These are phyloP conservation scores for Gaultheria prostrata DNA, from an alignment of 148 eudicot genomes.

Conservation along the genomic window DNA sequence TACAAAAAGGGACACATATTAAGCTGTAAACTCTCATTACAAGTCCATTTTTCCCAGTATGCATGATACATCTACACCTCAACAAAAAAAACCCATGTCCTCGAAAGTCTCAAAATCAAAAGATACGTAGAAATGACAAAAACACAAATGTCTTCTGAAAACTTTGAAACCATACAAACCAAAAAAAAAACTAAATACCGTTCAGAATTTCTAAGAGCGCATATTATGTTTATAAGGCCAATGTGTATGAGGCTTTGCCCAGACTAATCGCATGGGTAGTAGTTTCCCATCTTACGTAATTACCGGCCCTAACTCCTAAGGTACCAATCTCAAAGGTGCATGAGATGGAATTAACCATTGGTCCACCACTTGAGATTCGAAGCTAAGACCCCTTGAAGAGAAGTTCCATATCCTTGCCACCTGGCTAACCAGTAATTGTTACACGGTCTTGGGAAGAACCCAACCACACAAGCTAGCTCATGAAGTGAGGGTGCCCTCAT, in stretches of 20 bases:
- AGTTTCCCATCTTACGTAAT: background rate
- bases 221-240: background rate
- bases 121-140: conserved; percentile 4
- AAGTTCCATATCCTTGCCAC: background rate
- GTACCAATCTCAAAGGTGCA: background rate
- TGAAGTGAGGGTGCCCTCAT: too few species aligned
- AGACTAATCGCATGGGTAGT: background rate
- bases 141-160: background rate
- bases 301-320: background rate
- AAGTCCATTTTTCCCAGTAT: background rate
- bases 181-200: background rate
- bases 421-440: background rate
- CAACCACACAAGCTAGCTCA: too few species aligned
- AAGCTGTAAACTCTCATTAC: background rate
- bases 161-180: background rate
- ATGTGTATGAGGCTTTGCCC: background rate
- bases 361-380: background rate
- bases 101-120: background rate
- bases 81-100: background rate
- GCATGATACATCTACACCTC: background rate
- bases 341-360: background rate
- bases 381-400: background rate
- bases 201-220: background rate
- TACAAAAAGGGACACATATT: background rate
- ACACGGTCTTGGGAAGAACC: too few species aligned